Conservation (phyloP, 257 asterid species). For the Cordia subcordata region DNA sequence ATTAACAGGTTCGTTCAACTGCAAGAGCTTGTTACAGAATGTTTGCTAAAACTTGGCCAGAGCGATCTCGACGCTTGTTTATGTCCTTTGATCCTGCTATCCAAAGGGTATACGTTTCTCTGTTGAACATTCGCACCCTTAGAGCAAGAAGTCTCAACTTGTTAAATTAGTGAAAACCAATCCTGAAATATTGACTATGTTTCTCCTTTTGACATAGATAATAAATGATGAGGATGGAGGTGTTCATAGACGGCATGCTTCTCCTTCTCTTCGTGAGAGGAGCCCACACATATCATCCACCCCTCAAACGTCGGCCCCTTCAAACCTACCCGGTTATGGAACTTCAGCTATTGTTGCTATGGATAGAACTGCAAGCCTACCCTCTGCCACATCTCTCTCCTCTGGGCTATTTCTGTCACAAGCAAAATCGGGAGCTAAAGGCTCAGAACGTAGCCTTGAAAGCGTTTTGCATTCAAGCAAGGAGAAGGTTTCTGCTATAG, state of each 20-base stretch:
- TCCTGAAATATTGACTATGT: not conserved
- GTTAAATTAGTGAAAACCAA: not conserved
- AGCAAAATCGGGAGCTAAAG: constrained; percentile 58
- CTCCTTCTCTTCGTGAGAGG: constrained; percentile 95
- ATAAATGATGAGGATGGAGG: constrained; percentile 97
- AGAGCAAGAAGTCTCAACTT: not conserved
- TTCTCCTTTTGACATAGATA: constrained; percentile 37
- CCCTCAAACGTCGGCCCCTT: constrained; percentile 62
- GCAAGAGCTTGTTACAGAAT: constrained; percentile 93
- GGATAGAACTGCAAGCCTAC: constrained; percentile 78
- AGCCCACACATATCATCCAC: constrained; percentile 50
- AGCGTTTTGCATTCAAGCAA: constrained; percentile 95
- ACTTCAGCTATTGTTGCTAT: constrained; percentile 96
- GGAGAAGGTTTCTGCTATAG: constrained; percentile 96
- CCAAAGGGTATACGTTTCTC: constrained; percentile 67
- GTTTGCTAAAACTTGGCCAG: constrained; percentile 99
- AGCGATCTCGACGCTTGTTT: constrained; percentile 91
- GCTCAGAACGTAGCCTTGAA: constrained; percentile 89
- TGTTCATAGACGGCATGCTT: constrained; percentile 88
- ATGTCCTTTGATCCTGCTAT: constrained; percentile 83
- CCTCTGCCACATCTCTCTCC: constrained; percentile 60
- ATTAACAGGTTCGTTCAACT: constrained; percentile 83
- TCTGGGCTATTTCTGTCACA: constrained; percentile 76
- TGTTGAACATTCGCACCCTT: constrained; percentile 4
- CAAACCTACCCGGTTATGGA: constrained; percentile 85